Conservation (phyloP, 495 filamentous ascomycete species). For the Neurospora sp. region DNA sequence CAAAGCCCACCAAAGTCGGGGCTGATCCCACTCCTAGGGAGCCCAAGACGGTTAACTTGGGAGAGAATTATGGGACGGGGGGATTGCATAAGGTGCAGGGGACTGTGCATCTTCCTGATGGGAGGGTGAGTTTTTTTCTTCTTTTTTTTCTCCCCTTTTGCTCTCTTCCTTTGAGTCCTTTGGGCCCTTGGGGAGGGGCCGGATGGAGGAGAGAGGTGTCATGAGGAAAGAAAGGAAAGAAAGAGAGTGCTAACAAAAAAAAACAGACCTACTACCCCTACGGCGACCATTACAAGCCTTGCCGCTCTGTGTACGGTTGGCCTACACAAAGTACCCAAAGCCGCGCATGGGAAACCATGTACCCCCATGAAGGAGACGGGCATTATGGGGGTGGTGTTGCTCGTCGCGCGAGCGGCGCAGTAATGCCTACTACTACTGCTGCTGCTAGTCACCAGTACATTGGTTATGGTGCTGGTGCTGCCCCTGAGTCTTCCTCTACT, state of each 20-base stretch:
- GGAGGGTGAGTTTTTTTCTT: neutral
- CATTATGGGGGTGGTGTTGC: neutral
- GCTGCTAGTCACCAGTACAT: neutral
- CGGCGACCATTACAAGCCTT: neutral
- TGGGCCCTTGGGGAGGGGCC: neutral
- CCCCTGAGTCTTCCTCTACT: neutral
- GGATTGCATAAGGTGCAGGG: neutral
- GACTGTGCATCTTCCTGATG: neutral
- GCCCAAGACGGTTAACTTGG: neutral
- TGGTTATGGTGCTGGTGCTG: too few relatives aligned
- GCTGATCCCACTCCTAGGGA: neutral
- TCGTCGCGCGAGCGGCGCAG: neutral
- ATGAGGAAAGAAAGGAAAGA: too few relatives aligned
- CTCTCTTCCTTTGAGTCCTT: too few relatives aligned
- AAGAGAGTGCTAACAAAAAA: neutral
- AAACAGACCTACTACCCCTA: neutral
- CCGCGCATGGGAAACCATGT: neutral
- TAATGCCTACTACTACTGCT: neutral
- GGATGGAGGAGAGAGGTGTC: neutral
- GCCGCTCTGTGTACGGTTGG: neutral
- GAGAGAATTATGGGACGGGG: neutral
- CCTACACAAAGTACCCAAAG: neutral
- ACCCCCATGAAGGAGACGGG: neutral
- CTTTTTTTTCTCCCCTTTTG: neutral
- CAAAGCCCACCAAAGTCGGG: neutral